Conservation (phyloP, 73 alveolate species). For the Blepharisma stoltei region DNA sequence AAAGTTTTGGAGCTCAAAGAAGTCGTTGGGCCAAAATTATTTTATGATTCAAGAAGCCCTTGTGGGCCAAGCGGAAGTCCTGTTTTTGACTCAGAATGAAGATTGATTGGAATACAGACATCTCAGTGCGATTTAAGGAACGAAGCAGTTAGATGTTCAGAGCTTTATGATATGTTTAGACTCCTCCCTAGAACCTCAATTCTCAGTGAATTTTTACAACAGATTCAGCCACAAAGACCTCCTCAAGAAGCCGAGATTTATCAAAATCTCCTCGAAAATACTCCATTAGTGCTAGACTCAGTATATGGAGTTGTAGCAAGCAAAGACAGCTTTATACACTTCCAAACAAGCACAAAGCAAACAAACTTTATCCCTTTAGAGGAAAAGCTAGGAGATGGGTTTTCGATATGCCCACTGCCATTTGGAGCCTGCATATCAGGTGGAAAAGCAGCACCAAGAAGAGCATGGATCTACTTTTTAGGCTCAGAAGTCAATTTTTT, state of each 20-base stretch:
- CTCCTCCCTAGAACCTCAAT: background rate
- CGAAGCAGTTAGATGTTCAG: background rate
- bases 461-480: background rate
- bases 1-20: background rate
- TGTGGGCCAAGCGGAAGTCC: background rate
- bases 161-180: background rate
- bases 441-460: background rate
- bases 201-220: background rate
- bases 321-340: background rate
- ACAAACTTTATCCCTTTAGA: background rate
- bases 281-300: background rate
- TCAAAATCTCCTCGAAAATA: background rate
- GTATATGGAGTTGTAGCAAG: background rate
- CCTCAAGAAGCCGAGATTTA: background rate
- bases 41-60: slow-evolving; percentile 5
- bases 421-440: slow-evolving; percentile 16
- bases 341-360: background rate
- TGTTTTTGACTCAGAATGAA: background rate
- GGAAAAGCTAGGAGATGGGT: background rate
- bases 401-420: background rate
- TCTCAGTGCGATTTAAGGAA: background rate
- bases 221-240: background rate
- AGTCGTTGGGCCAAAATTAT: background rate
- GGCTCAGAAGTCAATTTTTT: background rate
- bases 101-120: background rate